Percentiles rank a stretch among this genome's conserved stretches.
Conservation (phyloP, 2,329 filamentous ascomycete species). For the Blastomyces emzantsi region DNA sequence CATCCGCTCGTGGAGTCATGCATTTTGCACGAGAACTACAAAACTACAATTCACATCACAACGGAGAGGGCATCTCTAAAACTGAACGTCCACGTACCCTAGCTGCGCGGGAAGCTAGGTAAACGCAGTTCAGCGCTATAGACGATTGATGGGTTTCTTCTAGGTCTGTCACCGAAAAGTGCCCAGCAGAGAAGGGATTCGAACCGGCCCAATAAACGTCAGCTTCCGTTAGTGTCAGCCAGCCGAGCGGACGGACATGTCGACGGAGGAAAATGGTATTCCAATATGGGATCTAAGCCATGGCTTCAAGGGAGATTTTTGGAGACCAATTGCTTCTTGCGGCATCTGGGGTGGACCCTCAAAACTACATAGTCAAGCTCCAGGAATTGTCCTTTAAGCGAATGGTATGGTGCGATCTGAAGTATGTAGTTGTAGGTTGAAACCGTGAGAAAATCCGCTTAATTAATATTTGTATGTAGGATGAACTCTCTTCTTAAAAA, state of each 20-base stretch:
- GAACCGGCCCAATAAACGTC: background rate
- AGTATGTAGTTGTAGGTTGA: background rate
- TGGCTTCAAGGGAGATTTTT: constrained; percentile 3
- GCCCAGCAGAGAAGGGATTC: background rate
- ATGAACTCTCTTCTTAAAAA: background rate
- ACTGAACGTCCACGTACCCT: background rate
- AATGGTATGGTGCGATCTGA: background rate
- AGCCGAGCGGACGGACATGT: constrained; percentile 2
- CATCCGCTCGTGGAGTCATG: background rate
- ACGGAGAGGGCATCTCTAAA: background rate
- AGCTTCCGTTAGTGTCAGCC: background rate
- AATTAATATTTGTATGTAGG: background rate
- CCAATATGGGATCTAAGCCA: constrained; percentile 1
- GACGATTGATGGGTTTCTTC: background rate
- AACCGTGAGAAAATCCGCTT: background rate
- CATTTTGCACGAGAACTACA: background rate
- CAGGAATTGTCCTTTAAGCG: background rate
- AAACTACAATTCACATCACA: background rate
- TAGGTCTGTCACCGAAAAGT: background rate
- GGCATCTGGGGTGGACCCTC: background rate
- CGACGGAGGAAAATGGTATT: background rate
- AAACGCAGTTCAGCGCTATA: background rate
- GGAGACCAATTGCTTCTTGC: background rate
- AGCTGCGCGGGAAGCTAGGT: background rate
- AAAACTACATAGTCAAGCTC: too few species aligned